phyloP scores from a whole-genome alignment of 176 grass and related monocot species.

The Avena insularis region DNA sequence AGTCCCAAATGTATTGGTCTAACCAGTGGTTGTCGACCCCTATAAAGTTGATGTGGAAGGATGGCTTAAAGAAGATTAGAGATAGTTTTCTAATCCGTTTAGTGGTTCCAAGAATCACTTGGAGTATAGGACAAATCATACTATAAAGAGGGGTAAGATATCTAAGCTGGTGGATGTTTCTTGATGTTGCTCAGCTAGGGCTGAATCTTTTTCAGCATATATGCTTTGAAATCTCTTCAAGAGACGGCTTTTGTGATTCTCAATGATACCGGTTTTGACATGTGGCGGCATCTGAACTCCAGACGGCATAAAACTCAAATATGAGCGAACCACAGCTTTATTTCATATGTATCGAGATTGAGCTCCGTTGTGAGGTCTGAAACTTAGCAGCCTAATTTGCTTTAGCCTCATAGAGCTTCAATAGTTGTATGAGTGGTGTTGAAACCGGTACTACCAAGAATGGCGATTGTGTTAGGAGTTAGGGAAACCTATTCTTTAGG shows the following conservation, averaged over 20 bases:
- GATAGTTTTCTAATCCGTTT: neutral
- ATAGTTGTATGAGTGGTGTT: neutral
- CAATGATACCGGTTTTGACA: neutral
- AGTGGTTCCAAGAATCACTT: neutral
- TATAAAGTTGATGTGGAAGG: neutral
- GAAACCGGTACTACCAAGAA: neutral
- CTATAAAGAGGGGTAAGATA: neutral
- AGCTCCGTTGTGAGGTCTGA: neutral
- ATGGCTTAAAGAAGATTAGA: neutral
- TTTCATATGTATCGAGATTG: neutral
- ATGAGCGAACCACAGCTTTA: too few species aligned
- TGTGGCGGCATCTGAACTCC: too few species aligned
- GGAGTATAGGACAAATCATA: neutral
- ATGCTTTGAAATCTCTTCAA: neutral
- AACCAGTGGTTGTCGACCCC: neutral
- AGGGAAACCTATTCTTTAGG: neutral
- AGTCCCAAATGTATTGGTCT: neutral
- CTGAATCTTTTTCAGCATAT: neutral
- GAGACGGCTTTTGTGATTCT: neutral
- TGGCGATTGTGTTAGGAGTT: neutral
- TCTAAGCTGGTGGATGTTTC: neutral
- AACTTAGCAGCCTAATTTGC: neutral
- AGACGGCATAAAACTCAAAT: too few species aligned
- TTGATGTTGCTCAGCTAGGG: neutral
- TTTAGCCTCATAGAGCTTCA: neutral